phyloP scores from a whole-genome alignment of 805 yeast species.

The Suhomyces xylopsoci region DNA sequence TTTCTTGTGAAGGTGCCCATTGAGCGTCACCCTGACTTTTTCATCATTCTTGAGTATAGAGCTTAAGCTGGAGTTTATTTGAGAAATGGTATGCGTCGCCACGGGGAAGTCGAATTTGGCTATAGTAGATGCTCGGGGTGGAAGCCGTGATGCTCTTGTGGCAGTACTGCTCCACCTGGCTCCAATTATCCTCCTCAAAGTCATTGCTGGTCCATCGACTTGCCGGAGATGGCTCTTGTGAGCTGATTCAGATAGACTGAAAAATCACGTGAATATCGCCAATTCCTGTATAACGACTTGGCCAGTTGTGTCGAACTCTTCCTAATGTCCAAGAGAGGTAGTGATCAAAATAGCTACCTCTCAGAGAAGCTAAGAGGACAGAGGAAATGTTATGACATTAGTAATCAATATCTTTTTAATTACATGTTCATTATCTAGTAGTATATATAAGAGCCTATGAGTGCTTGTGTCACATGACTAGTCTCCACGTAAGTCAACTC shows the following conservation, averaged over 20 bases:
- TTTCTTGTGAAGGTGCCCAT: conserved; percentile 82
- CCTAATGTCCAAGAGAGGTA: too few species aligned
- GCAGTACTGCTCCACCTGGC: not conserved
- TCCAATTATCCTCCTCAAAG: not conserved
- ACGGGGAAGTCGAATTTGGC: conserved; percentile 34
- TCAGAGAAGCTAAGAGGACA: too few species aligned
- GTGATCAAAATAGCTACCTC: too few species aligned
- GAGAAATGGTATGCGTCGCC: conserved; percentile 27
- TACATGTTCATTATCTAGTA: not conserved
- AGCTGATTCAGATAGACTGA: too few species aligned
- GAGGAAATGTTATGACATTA: too few species aligned
- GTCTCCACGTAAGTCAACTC: not conserved
- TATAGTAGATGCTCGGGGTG: conserved; percentile 20
- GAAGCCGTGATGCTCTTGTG: conserved; percentile 8
- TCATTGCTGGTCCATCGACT: not conserved
- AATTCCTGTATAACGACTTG: not conserved
- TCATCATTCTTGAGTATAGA: not conserved
- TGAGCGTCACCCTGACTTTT: conserved; percentile 42
- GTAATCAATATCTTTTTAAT: too few species aligned
- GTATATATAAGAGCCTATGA: not conserved
- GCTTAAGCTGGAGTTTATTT: conserved; percentile 1
- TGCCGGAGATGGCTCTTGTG: not conserved
- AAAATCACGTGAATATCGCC: not conserved
- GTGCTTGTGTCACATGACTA: not conserved
- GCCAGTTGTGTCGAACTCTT: too few species aligned